Evolutionary conservation across 1,139 yeast species (phyloP).

Genomic region (Yamadazyma mexicana): DNA sequence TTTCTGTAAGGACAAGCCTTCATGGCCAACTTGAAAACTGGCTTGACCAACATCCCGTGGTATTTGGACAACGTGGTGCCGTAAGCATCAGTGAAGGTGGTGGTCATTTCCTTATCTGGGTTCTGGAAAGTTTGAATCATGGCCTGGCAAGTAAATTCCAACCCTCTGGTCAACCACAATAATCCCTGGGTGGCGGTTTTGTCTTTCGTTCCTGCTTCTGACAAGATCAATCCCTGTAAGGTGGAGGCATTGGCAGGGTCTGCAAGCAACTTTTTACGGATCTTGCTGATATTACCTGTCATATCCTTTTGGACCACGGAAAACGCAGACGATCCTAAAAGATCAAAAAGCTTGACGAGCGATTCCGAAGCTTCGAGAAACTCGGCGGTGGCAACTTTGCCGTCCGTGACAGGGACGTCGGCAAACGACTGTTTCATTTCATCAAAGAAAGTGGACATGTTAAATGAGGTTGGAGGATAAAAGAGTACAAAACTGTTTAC

Average conservation of each 20-base stretch:
- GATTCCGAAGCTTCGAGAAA: constrained; percentile 86
- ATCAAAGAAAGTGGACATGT: constrained; percentile 75
- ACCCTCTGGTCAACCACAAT: constrained; percentile 83
- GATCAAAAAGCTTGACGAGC: constrained; percentile 76
- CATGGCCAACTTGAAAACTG: constrained; percentile 91
- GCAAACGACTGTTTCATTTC: constrained; percentile 70
- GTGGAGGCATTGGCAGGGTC: constrained; percentile 66
- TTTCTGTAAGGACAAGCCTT: constrained; percentile 92
- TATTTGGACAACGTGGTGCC: constrained; percentile 74
- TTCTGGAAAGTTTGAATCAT: constrained; percentile 74
- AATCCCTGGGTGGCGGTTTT: constrained; percentile 91
- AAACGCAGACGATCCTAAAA: constrained; percentile 84
- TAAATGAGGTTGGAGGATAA: constrained; percentile 8
- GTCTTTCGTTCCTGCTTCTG: constrained; percentile 61
- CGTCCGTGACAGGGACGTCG: constrained; percentile 66
- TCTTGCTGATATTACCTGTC: constrained; percentile 82
- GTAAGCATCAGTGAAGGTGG: constrained; percentile 82
- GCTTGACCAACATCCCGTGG: constrained; percentile 81
- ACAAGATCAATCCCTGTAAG: constrained; percentile 74
- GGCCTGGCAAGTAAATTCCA: constrained; percentile 86
- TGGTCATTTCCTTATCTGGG: constrained; percentile 63
- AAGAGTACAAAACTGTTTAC: no score
- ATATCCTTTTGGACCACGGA: constrained; percentile 83
- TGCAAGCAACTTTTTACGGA: constrained; percentile 63
- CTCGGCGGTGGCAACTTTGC: constrained; percentile 68